Evolutionary conservation across 2,329 filamentous ascomycete genomes (phyloP), one percentile per base, ranked within the genome.

Genomic region (Aspergillus ochraceus): DNA sequence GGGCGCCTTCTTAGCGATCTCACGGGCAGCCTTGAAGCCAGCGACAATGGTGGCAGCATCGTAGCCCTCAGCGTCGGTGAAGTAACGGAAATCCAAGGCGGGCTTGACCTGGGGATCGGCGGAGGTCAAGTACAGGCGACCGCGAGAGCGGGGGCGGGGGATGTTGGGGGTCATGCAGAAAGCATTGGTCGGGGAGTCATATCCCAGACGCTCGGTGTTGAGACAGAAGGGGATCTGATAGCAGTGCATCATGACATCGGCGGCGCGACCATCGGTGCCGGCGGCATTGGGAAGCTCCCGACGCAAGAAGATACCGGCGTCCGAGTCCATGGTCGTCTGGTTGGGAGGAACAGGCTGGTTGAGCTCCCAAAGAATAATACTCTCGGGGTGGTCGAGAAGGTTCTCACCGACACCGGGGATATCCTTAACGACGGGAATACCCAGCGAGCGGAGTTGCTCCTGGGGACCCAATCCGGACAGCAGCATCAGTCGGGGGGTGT

Each of bases 101-200:
- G 91, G 91, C 80, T 94, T 94, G 74, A 91, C 87, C 64, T 72
- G 82, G 1, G 91, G 90, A 76, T 94, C 89, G 39, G 86, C 76
- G 29, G 88, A 91, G 55, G 89, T 91, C 66, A 94, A 85, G 79
- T 90, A 94, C 70, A 94, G 81, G 64, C 87, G 85, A 60, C 91
- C 91, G 57, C 89, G 87, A 51, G 90, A 92, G 56, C 90, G 88
- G 29, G 91, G 89, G 24, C 91, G 90, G 36, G 90, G 91, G 70
- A 96, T 95, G 80, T 96, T 95, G 70, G 91, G 91, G 17, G 91
- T 95, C 89, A 95, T 95, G 85, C 91, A 95, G 82, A 96, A 96
- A 55, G 91, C 91, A 70, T 93, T 89, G 61, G 88, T 80, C 52
- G 86, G 86, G 46, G 81, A 80, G 69, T 88, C 86, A 74, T 88